Conservation (phyloP, 2,329 filamentous ascomycete genomes). For the Paraphoma sp. region DNA sequence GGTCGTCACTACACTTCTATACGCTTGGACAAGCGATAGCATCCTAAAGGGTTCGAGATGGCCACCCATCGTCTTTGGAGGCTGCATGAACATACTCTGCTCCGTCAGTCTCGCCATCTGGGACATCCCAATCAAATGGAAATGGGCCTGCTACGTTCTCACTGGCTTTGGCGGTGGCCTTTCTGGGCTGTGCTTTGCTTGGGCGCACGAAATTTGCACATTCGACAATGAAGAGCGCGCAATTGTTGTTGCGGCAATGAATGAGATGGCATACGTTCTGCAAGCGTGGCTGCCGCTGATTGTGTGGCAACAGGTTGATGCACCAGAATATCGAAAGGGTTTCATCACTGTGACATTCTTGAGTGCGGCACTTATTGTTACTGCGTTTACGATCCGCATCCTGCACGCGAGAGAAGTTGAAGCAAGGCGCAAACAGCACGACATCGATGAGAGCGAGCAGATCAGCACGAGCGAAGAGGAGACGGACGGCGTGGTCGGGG, state of each 20-base stretch:
- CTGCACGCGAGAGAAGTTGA: constrained; percentile 52
- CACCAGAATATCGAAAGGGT: constrained; percentile 66
- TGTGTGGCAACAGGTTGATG: constrained; percentile 70
- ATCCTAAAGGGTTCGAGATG: constrained; percentile 66
- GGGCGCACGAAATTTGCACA: constrained; percentile 63
- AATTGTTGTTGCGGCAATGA: constrained; percentile 70
- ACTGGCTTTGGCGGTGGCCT: constrained; percentile 56
- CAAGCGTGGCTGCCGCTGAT: constrained; percentile 73
- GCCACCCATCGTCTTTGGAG: constrained; percentile 68
- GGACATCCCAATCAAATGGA: constrained; percentile 60
- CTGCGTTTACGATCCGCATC: constrained; percentile 55
- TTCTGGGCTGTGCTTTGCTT: constrained; percentile 60
- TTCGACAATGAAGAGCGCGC: constrained; percentile 70
- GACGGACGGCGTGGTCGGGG: neutral
- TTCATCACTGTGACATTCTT: constrained; percentile 56
- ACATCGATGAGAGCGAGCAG: neutral
- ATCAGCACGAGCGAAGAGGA: constrained; percentile 4
- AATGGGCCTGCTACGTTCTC: constrained; percentile 69
- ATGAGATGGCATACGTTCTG: constrained; percentile 72
- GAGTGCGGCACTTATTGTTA: constrained; percentile 54
- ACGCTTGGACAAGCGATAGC: constrained; percentile 71
- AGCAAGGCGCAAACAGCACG: neutral
- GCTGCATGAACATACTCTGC: constrained; percentile 48
- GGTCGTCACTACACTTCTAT: constrained; percentile 65
- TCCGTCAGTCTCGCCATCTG: constrained; percentile 56